Conservation (phyloP, 805 yeast species). For the Cephaloascus albidus region DNA sequence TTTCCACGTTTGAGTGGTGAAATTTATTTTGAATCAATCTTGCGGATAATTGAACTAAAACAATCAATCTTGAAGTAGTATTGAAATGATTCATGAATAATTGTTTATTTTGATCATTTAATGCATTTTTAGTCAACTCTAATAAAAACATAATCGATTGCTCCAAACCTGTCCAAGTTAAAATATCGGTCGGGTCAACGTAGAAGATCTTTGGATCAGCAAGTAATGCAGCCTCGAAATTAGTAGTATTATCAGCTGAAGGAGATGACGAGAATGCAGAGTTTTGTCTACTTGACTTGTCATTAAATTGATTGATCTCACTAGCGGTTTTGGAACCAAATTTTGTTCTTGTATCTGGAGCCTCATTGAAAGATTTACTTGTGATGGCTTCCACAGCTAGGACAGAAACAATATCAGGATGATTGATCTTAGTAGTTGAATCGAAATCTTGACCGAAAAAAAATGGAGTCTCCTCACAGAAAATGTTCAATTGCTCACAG, state of each 20-base stretch:
- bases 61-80: slow-evolving; percentile 41
- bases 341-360: not conserved
- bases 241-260: not conserved
- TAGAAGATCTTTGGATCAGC: slow-evolving; percentile 37
- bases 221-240: slow-evolving; percentile 6
- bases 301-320: not conserved
- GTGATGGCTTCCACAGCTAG: slow-evolving; percentile 12
- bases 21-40: slow-evolving; percentile 46
- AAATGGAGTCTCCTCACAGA: slow-evolving; percentile 51
- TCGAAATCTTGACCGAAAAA: slow-evolving; percentile 26
- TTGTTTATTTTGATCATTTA: slow-evolving; percentile 39
- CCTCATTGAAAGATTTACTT: not conserved
- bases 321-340: not conserved
- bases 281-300: not conserved
- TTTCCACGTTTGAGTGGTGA: slow-evolving; percentile 33
- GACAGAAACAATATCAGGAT: slow-evolving; percentile 11
- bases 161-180: slow-evolving; percentile 48
- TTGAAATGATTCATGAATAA: slow-evolving; percentile 46
- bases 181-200: slow-evolving; percentile 48
- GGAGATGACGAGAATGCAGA: not conserved
- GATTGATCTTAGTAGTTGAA: slow-evolving; percentile 18
- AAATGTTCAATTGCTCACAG: slow-evolving; percentile 50
- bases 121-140: slow-evolving; percentile 38
- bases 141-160: slow-evolving; percentile 38
- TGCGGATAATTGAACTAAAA: slow-evolving; percentile 43